Evolutionary conservation across 805 yeast species (phyloP), one percentile per base, ranked within the genome.

Genomic region (Myxozyma mucilagina): DNA sequence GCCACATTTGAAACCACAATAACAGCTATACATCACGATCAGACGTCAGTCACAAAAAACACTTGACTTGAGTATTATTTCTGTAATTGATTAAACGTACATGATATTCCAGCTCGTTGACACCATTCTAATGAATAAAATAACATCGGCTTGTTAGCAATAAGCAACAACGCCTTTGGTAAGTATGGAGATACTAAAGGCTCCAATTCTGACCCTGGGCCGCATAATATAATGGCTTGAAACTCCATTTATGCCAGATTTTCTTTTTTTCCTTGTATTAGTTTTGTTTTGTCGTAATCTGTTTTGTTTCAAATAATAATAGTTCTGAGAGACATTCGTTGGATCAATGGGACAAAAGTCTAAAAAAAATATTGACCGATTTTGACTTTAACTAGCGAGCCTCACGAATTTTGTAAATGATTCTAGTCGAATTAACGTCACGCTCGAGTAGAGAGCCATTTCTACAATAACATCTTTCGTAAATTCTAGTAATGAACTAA

Each of bases 71-170:
- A 16, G 7, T 36, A n/a, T 36, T 18, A 20, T 7, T 36, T 18
- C 20, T 18, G 47, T 29, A 11, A 42, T 10, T 20, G 16, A 14
- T 38, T 18, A 32, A 43, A 56, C 65, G 31, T 48, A 68, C 66
- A 64, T 11, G 63, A 39, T 35, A 67, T 66, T 16, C 65, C 64
- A 7, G 65, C 71, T 16, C 59, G 60, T 43, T 58, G 91, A 78
- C 98, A 92, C 98, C 98, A 94, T 68, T 88, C 92, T 39, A 94
- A 78, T 1, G 88, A 96, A 71, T 90, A 88, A 69, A 86, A 87
- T 47, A 94, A 77, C 90, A 94, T 86, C 13, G 97, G 96, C 69
- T 82, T 82, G 73, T 92, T 92, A 7, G 94, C 98, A 39, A 94
- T 79, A 1, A 98, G 98, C 47, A 96, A 75, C 52, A 92, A 77